These are phyloP conservation scores for Scheffersomyces lignosus DNA, from an alignment of 805 yeast genomes.

Conservation along the genomic window DNA sequence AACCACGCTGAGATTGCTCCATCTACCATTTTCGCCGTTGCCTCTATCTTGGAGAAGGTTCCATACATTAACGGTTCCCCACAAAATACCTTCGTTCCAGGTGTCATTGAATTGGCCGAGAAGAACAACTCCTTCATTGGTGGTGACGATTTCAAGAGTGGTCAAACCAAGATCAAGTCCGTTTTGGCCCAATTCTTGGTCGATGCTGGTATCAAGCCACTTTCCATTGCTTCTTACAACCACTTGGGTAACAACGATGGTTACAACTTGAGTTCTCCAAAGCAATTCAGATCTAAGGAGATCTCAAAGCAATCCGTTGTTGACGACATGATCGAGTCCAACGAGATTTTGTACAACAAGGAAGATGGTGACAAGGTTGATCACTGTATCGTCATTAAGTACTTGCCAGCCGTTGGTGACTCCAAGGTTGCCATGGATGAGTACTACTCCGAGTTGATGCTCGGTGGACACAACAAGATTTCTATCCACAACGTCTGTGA, in stretches of 20 bases:
- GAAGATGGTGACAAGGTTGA: conserved; percentile 77
- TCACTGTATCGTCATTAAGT: conserved; percentile 94
- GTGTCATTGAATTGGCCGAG: conserved; percentile 88
- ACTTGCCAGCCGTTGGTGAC: conserved; percentile 92
- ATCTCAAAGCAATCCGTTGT: conserved; percentile 90
- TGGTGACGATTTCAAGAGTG: conserved; percentile 96
- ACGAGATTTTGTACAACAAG: conserved; percentile 79
- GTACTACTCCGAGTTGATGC: conserved; percentile 93
- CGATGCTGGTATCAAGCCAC: conserved; percentile 95
- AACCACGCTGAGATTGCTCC: conserved; percentile 88
- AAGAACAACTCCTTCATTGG: conserved; percentile 75
- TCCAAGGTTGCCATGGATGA: conserved; percentile 98
- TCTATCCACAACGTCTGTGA: conserved; percentile 95
- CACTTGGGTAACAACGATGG: conserved; percentile 98
- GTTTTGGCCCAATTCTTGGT: conserved; percentile 94
- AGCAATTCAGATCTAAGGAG: conserved; percentile 94
- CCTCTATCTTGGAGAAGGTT: conserved; percentile 81
- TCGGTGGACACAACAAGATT: conserved; percentile 95
- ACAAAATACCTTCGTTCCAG: conserved; percentile 96
- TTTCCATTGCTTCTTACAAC: conserved; percentile 92
- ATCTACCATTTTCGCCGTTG: conserved; percentile 92
- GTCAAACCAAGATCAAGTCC: conserved; percentile 95
- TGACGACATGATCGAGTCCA: conserved; percentile 90
- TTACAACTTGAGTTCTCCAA: conserved; percentile 83
- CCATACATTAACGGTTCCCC: conserved; percentile 97